Conservation (phyloP, 148 eudicot species). For the Persicaria maculosa region DNA sequence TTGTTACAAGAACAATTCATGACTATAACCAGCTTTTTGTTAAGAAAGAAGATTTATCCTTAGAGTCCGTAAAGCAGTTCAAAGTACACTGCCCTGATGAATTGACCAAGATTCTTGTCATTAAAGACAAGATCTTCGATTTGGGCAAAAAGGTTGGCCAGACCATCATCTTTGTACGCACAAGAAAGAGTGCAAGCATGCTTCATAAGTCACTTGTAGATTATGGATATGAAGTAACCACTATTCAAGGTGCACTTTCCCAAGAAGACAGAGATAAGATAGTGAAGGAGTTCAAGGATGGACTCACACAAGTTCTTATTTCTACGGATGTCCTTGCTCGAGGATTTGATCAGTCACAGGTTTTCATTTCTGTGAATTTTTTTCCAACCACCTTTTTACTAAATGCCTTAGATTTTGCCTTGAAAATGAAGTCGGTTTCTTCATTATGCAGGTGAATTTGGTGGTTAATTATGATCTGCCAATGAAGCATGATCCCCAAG, state of each 20-base stretch:
- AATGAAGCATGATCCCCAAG: constrained; percentile 25
- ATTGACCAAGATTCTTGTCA: constrained; percentile 53
- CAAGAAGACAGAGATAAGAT: constrained; percentile 83
- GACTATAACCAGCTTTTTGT: constrained; percentile 77
- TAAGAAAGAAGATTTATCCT: constrained; percentile 75
- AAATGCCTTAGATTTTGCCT: background rate
- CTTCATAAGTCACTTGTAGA: constrained; percentile 64
- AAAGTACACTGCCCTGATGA: constrained; percentile 82
- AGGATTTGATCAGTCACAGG: constrained; percentile 91
- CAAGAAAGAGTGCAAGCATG: constrained; percentile 56
- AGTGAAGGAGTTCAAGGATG: constrained; percentile 83
- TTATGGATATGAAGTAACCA: constrained; percentile 81
- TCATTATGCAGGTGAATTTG: constrained; percentile 60
- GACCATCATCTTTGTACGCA: constrained; percentile 75
- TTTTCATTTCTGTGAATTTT: constrained; percentile 8
- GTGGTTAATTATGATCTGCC: constrained; percentile 92
- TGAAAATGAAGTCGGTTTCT: constrained; percentile 10
- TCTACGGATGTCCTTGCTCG: constrained; percentile 93
- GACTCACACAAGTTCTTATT: constrained; percentile 81
- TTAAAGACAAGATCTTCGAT: constrained; percentile 70
- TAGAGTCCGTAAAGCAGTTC: constrained; percentile 79
- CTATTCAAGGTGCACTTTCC: constrained; percentile 80
- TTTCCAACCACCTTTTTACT: background rate
- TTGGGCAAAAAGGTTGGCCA: constrained; percentile 81
- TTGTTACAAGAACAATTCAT: constrained; percentile 52